Base-by-base conservation (phyloP, 805 yeast genomes). In the Vanderwaltozyma yarrowii region DNA sequence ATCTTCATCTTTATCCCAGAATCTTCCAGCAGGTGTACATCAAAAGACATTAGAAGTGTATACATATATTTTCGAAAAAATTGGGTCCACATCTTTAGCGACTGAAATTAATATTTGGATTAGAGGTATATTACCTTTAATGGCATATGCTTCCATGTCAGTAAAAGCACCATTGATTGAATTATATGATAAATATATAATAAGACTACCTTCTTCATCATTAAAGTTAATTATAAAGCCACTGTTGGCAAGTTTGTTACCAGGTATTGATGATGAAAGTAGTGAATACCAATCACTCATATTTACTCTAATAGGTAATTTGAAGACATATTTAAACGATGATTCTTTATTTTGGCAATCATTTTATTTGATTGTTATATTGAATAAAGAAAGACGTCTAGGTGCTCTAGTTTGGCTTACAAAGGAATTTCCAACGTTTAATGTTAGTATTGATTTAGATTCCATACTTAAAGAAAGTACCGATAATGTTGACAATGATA, bases 1-100 rank as follows among this genome's bases (percentile, higher is more conserved):
- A 36, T 75, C 95, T 0, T 74, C 80, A 30, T 92, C 97, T 43
- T 64, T 89, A 21, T 76, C 87, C 2, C 79, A 94, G 1, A 70
- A 70, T 36, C 67, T 92, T 10, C 98, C 99, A 0, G 83, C 94
- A 35, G 98, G 99, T 8, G 99, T 92, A 0, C 98, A 92, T 56
- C 82, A 81, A 47, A 92, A 86, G 54, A 73, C 96, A 0, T 61
- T 92, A 30, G 85, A 79, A 40, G 74, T 88, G 2, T 92, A 88
- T 57, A 76, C 73, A 17, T 64, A 66, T 37, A 73, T 89, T 2
- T 85, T 92, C 61, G 69, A 68, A 27, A 71, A 76, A 23, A 61
- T 89, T 26, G 80, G 81, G 1, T 52, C 58, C 0, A 75, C 71
- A 4, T 61, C 71, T 4, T 61, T 84, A 26, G 73, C 80, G 32